These are phyloP conservation scores for Clavispora fructus DNA, from an alignment of 805 yeast genomes.

Conservation along the genomic window DNA sequence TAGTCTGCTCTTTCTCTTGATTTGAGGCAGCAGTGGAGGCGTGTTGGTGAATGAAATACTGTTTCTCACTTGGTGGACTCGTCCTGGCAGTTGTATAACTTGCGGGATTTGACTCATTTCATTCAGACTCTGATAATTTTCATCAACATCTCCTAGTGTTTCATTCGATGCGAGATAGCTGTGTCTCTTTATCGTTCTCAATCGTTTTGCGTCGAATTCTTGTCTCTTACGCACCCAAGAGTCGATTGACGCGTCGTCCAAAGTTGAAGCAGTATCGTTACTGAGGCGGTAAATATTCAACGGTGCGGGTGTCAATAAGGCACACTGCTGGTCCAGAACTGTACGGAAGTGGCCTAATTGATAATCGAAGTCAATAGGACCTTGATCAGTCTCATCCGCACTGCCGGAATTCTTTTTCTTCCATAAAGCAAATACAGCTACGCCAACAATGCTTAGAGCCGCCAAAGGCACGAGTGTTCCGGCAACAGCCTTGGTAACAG, in stretches of 20 bases:
- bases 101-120: not conserved
- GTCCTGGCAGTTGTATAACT: not conserved
- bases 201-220: conserved; percentile 33
- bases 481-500: conserved; percentile 24
- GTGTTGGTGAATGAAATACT: conserved; percentile 19
- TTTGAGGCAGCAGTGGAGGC: conserved; percentile 19
- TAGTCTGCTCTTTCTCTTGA: conserved; percentile 10
- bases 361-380: conserved; percentile 4
- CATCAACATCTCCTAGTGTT: conserved; percentile 7
- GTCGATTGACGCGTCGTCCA: conserved; percentile 45
- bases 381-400: conserved; percentile 6
- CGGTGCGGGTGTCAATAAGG: conserved; percentile 8
- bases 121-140: not conserved
- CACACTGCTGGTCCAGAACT: conserved; percentile 11
- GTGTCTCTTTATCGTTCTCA: conserved; percentile 11
- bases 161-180: conserved; percentile 30
- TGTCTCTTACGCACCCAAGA: conserved; percentile 51
- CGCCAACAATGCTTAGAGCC: conserved; percentile 13
- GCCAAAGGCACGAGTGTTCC: conserved; percentile 35
- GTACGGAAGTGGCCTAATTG: conserved; percentile 15
- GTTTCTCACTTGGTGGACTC: conserved; percentile 18
- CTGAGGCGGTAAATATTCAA: conserved; percentile 7
- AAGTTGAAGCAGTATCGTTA: conserved; percentile 31
- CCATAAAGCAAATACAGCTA: conserved; percentile 5
- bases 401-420: conserved; percentile 2